These are phyloP conservation scores for Acanthamoeba healyi DNA, from an alignment of 208 protist species.

Conservation along the genomic window DNA sequence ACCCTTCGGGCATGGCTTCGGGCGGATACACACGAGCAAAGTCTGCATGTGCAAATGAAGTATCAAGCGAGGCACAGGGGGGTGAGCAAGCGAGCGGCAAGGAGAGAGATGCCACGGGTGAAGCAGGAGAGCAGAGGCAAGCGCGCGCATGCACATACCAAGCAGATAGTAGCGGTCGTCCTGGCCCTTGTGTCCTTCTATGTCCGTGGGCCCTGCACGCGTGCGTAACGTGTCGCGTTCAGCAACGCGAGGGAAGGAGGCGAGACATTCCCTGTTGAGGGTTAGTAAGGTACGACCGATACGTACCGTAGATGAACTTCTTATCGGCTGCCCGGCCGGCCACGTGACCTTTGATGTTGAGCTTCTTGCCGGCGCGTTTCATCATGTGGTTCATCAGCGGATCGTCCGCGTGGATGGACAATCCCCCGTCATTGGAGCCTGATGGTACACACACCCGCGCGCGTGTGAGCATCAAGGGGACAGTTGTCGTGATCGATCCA, in stretches of 20 bases:
- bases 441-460: too few relatives aligned
- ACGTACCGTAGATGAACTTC: slow-evolving; percentile 15
- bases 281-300: background rate
- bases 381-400: slow-evolving; percentile 34
- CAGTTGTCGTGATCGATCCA: too few relatives aligned
- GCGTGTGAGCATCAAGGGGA: too few relatives aligned
- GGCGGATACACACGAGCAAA: slow-evolving; percentile 29
- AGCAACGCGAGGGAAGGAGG: background rate
- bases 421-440: slow-evolving; percentile 13
- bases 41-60: background rate
- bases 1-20: slow-evolving; percentile 31
- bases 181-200: slow-evolving; percentile 36
- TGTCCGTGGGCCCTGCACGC: slow-evolving; percentile 7
- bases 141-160: background rate
- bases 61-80: background rate
- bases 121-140: too few relatives aligned
- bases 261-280: too few relatives aligned
- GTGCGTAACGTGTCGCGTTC: background rate
- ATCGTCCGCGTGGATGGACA: background rate
- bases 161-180: slow-evolving; percentile 70
- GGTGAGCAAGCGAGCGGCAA: background rate
- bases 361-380: slow-evolving; percentile 1
- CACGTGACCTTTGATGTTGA: slow-evolving; percentile 26
- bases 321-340: slow-evolving; percentile 2
- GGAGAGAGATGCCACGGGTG: too few relatives aligned